Evolutionary conservation across 192 early-diverging fungal genomes (phyloP).

Genomic region (Globomyces pollinis-pini): DNA sequence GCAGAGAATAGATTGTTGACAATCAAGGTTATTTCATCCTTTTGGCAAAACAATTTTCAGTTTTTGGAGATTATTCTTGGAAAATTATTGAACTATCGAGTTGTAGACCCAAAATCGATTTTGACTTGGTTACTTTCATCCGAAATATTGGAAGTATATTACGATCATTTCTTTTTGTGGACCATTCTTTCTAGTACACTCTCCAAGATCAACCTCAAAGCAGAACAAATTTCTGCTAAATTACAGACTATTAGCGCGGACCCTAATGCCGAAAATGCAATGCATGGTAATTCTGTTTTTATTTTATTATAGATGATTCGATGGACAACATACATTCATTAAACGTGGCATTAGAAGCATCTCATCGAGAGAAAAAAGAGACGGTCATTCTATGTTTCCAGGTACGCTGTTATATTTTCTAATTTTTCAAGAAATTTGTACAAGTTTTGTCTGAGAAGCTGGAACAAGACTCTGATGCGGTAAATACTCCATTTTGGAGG

Average conservation of each 20-base stretch:
- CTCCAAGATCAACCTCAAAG: constrained; percentile 78
- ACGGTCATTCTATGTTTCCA: constrained; percentile 66
- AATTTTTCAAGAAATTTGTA: constrained; percentile 9
- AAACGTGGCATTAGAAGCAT: constrained; percentile 58
- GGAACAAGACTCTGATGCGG: constrained; percentile 14
- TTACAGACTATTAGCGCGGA: constrained; percentile 21
- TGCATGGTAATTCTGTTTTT: constrained; percentile 15
- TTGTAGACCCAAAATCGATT: constrained; percentile 77
- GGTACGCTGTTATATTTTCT: no score
- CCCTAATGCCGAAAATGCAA: constrained; percentile 19
- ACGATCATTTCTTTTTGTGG: constrained; percentile 66
- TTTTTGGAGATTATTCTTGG: constrained; percentile 88
- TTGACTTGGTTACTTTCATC: constrained; percentile 64
- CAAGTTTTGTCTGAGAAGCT: constrained; percentile 11
- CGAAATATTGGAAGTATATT: constrained; percentile 19
- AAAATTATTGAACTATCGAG: constrained; percentile 91
- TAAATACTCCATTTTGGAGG: constrained; percentile 31
- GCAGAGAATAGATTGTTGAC: constrained; percentile 66
- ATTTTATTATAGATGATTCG: constrained; percentile 30
- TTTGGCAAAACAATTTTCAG: constrained; percentile 85
- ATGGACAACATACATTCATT: constrained; percentile 39
- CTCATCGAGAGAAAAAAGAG: constrained; percentile 74
- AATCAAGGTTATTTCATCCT: constrained; percentile 66
- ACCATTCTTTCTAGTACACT: constrained; percentile 79
- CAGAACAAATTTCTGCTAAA: constrained; percentile 47